Evolutionary conservation across 2,329 filamentous ascomycete genomes (phyloP), one percentile per base, ranked within the genome.

Genomic region (Aurifilum marmelostoma): DNA sequence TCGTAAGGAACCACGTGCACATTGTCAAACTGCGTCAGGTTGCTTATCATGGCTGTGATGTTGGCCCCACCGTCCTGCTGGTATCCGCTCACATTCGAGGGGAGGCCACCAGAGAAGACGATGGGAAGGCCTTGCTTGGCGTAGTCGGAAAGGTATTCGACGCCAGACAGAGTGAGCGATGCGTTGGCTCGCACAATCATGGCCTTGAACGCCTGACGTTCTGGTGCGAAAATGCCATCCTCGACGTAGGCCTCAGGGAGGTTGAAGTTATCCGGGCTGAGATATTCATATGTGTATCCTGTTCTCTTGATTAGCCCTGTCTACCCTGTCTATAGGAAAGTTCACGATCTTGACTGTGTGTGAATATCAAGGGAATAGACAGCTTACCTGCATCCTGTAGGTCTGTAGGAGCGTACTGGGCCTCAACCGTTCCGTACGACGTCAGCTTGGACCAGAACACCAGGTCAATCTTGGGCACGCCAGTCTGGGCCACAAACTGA

Each of bases 261-360:
- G 1, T 67, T 74, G 37, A 86, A 79, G 65, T 84, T 84, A 21
- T 81, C 80, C 0, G 83, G 80, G 2, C 76, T 77, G 0, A 85
- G 74, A 68, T 85, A 85, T 16, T 80, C 79, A 69, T 83, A 84
- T 0, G 80, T 77, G 69, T 76, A 82, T 0, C 80, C 80, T 68
- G 18, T 47, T 21, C 32, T 24, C 29, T 0, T 14, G 2, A 27
- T 54, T 21, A 64, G 29, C 4, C 16, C n/a, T n/a, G n/a, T n/a
- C n/a, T n/a, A n/a, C n/a, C n/a, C n/a, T n/a, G n/a, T n/a, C n/a
- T n/a, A n/a, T n/a, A n/a, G n/a, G n/a, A n/a, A n/a, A n/a, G n/a
- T n/a, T n/a, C n/a, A n/a, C n/a, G n/a, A n/a, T n/a, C n/a, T n/a
- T n/a, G n/a, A n/a, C n/a, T n/a, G n/a, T n/a, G n/a, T n/a, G n/a